These are phyloP conservation scores for Cystofilobasidium macerans DNA, from an alignment of 768 basidiomycete genomes.

Conservation along the genomic window DNA sequence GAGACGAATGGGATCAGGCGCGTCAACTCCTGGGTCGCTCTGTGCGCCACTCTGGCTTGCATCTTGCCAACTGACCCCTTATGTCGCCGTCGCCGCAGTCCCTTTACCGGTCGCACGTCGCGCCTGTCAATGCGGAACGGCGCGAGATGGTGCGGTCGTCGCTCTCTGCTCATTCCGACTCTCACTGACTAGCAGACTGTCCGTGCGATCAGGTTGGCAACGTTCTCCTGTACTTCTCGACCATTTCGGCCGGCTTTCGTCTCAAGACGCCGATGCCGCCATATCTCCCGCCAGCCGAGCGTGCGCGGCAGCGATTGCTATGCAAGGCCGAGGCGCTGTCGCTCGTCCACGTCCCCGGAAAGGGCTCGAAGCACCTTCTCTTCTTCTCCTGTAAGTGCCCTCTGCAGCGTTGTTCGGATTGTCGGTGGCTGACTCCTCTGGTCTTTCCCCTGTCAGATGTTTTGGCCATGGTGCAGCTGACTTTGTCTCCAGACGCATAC, in stretches of 20 bases:
- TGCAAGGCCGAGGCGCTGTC: conserved; percentile 70
- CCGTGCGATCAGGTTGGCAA: conserved; percentile 82
- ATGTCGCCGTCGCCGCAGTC: background rate
- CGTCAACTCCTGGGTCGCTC: conserved; percentile 29
- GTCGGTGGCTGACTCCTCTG: background rate
- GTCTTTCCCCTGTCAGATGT: background rate
- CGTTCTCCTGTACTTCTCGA: conserved; percentile 79
- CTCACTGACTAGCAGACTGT: too few relatives aligned
- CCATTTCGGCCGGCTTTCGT: conserved; percentile 63
- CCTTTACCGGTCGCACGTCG: conserved; percentile 59
- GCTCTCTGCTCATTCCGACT: background rate
- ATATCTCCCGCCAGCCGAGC: conserved; percentile 85
- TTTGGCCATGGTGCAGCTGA: background rate
- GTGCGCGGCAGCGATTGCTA: conserved; percentile 68
- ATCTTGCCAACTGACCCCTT: background rate
- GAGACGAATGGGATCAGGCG: conserved; percentile 59
- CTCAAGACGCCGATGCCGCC: conserved; percentile 90
- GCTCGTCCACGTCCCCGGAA: conserved; percentile 71
- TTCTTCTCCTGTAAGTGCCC: conserved; percentile 48
- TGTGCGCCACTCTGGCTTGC: conserved; percentile 17
- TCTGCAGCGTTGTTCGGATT: background rate
- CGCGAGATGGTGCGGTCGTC: conserved; percentile 54
- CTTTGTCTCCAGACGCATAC: background rate
- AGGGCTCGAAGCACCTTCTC: conserved; percentile 65
- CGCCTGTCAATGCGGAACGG: conserved; percentile 78